Conservation (phyloP, 2,329 filamentous ascomycete species). For the Pseudopithomyces maydicus region DNA sequence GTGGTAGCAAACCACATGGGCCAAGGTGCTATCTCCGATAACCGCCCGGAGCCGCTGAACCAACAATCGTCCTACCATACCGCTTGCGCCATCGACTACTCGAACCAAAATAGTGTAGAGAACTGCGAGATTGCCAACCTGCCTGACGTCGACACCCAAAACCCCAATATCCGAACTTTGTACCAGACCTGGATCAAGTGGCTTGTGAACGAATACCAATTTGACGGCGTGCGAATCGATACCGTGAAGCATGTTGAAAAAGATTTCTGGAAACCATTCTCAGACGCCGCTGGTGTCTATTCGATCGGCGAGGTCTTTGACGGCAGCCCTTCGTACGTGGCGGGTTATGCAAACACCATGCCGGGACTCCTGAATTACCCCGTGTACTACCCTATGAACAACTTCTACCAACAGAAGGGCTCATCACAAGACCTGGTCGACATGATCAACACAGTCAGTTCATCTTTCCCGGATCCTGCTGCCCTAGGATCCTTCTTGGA, state of each 20-base stretch:
- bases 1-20: slow-evolving; percentile 57
- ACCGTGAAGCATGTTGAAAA: slow-evolving; percentile 65
- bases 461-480: slow-evolving; percentile 38
- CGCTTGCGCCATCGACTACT: slow-evolving; percentile 37
- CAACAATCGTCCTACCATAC: slow-evolving; percentile 32
- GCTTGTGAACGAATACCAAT: slow-evolving; percentile 36
- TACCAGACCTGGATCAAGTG: slow-evolving; percentile 37
- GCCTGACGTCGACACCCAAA: slow-evolving; percentile 36
- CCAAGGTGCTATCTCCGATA: slow-evolving; percentile 28
- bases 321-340: slow-evolving; percentile 57
- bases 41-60: slow-evolving; percentile 34
- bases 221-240: slow-evolving; percentile 65
- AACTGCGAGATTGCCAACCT: slow-evolving; percentile 36
- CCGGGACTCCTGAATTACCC: slow-evolving; percentile 68
- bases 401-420: slow-evolving; percentile 41
- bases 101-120: slow-evolving; percentile 36
- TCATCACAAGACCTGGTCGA: slow-evolving; percentile 39
- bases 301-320: slow-evolving; percentile 65
- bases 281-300: slow-evolving; percentile 61
- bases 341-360: slow-evolving; percentile 60
- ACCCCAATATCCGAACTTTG: slow-evolving; percentile 27
- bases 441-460: slow-evolving; percentile 40
- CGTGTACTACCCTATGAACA: slow-evolving; percentile 49
- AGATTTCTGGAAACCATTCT: slow-evolving; percentile 62
- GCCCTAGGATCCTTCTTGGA: slow-evolving; percentile 46